phyloP scores from a whole-genome alignment of 495 filamentous ascomycete species.

The Cercophora samala region DNA sequence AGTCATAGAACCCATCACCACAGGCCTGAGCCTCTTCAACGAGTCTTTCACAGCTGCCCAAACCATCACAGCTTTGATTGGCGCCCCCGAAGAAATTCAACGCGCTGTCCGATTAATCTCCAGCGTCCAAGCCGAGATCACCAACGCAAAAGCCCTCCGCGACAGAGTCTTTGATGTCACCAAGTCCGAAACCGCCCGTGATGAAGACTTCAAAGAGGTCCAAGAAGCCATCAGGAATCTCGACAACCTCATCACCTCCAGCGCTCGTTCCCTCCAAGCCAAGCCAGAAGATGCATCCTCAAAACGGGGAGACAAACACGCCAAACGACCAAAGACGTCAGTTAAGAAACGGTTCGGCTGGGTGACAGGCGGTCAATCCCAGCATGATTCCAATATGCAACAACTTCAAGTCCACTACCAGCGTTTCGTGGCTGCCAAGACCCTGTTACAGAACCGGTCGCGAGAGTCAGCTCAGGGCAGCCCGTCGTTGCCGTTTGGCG shows the following conservation, averaged over 20 bases:
- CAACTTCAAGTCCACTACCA: neutral
- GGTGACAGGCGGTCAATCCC: neutral
- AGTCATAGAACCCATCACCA: slow-evolving; percentile 4
- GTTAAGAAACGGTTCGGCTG: neutral
- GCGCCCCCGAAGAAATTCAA: neutral
- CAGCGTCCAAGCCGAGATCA: neutral
- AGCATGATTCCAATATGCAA: neutral
- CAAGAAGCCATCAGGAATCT: neutral
- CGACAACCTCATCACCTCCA: neutral
- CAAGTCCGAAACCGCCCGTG: neutral
- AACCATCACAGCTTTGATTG: neutral
- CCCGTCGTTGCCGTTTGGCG: neutral
- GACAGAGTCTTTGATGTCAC: neutral
- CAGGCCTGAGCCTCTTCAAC: slow-evolving; percentile 6
- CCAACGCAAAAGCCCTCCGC: neutral
- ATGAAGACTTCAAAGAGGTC: neutral
- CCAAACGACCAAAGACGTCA: neutral
- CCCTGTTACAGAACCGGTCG: neutral
- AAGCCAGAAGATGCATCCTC: neutral
- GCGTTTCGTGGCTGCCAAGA: neutral
- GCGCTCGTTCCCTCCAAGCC: neutral
- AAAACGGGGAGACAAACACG: neutral
- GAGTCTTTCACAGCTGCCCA: slow-evolving; percentile 3
- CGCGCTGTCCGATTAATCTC: neutral
- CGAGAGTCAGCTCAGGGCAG: neutral